Percentiles rank a stretch among this genome's conserved stretches.
These are phyloP conservation scores for Craterostigma plantagineum DNA, from an alignment of 257 asterid species.

Conservation along the genomic window DNA sequence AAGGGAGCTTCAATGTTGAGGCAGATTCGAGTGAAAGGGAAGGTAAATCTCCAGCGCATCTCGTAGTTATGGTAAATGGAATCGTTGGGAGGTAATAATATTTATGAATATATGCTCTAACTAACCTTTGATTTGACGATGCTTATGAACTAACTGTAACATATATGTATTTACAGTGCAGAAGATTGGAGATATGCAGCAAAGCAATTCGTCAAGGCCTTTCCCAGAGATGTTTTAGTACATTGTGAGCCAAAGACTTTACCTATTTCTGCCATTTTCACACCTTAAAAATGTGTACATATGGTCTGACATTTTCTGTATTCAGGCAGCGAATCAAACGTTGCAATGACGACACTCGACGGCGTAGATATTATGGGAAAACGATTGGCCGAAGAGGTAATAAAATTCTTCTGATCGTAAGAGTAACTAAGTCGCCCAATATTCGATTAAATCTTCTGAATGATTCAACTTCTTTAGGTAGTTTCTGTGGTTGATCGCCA, in stretches of 20 bases:
- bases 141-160: not conserved
- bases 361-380: slow-evolving; percentile 88
- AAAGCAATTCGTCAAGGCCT: slow-evolving; percentile 57
- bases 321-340: slow-evolving; percentile 78
- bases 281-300: too few relatives aligned
- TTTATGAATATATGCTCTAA: not conserved
- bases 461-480: slow-evolving; percentile 32
- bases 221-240: slow-evolving; percentile 55
- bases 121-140: too few relatives aligned
- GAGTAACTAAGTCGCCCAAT: slow-evolving; percentile 67
- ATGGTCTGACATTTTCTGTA: too few relatives aligned
- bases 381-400: slow-evolving; percentile 80
- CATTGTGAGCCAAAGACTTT: slow-evolving; percentile 45
- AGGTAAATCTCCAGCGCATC: slow-evolving; percentile 22
- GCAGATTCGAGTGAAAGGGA: slow-evolving; percentile 15
- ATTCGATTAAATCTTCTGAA: not conserved
- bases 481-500: slow-evolving; percentile 36
- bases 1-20: slow-evolving; percentile 32
- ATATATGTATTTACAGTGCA: slow-evolving; percentile 33
- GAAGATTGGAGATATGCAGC: slow-evolving; percentile 73
- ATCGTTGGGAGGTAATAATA: slow-evolving; percentile 53
- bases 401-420: slow-evolving; percentile 55
- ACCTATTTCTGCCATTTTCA: not conserved
- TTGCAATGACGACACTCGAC: slow-evolving; percentile 54
- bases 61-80: slow-evolving; percentile 82